Conservation (phyloP, 2,329 filamentous ascomycete species). For the Aspergillus fructus region DNA sequence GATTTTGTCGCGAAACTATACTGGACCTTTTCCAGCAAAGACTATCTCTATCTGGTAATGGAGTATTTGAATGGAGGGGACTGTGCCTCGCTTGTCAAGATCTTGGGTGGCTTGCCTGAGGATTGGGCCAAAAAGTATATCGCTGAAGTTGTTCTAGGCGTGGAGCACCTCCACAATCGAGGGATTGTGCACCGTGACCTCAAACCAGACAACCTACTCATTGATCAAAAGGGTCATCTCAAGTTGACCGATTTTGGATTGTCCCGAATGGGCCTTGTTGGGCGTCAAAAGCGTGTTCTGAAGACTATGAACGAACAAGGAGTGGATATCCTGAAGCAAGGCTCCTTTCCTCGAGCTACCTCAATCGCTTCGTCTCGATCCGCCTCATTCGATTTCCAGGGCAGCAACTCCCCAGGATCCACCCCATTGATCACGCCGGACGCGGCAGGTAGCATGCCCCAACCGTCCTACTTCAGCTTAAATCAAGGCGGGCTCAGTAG, state of each 20-base stretch:
- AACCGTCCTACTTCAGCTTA: constrained; percentile 87
- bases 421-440: constrained; percentile 88
- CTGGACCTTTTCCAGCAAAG: constrained; percentile 99
- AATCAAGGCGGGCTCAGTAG: constrained; percentile 55
- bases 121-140: constrained; percentile 99
- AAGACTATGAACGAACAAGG: constrained; percentile 77
- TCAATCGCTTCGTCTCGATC: constrained; percentile 90
- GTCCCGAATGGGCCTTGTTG: constrained; percentile 94
- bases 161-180: constrained; percentile 90
- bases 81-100: constrained; percentile 93
- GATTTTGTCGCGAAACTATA: constrained; percentile 99
- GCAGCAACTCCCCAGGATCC: constrained; percentile 73
- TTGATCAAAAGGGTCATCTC: constrained; percentile 93
- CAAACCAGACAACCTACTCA: constrained; percentile 95
- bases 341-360: constrained; percentile 80
- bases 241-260: constrained; percentile 97
- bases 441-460: constrained; percentile 63
- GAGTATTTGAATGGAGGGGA: constrained; percentile 98
- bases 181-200: constrained; percentile 96
- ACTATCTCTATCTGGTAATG: constrained; percentile 98
- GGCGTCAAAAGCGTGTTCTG: constrained; percentile 89
- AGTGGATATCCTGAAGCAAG: constrained; percentile 88
- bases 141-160: constrained; percentile 92
- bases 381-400: constrained; percentile 86
- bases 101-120: constrained; percentile 85